Percentiles rank a stretch among this genome's conserved stretches.
Evolutionary conservation across 1,284 basidiomycete species (phyloP).

Genomic region (Psilocybe mexicana): DNA sequence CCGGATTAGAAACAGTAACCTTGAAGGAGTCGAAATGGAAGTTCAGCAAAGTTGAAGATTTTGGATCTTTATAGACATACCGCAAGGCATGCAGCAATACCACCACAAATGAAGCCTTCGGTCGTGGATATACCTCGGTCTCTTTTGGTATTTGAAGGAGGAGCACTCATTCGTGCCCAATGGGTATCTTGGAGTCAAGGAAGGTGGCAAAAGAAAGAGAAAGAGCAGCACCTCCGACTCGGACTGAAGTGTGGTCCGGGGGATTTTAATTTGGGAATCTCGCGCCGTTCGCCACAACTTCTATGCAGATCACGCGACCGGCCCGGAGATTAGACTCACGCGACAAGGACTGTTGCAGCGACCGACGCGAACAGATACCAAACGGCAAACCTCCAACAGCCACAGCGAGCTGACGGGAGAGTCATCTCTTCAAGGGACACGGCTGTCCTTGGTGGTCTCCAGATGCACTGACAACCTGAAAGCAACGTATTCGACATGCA

Average conservation of each 20-base stretch:
- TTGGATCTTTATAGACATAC: conserved; percentile 41
- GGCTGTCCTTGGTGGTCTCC: background rate
- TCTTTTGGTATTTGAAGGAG: conserved; percentile 19
- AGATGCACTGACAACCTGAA: conserved; percentile 1
- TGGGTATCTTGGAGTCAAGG: conserved; percentile 1
- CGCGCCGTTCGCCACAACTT: background rate
- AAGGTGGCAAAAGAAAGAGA: background rate
- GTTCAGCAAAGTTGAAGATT: background rate
- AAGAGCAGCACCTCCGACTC: background rate
- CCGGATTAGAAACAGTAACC: conserved; percentile 84
- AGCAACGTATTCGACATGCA: conserved; percentile 22
- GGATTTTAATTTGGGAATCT: background rate
- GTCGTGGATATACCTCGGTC: conserved; percentile 50
- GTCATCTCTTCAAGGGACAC: background rate
- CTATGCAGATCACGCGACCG: conserved; percentile 7
- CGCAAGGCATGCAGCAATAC: conserved; percentile 85
- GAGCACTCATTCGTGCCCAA: conserved; percentile 17
- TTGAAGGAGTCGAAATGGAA: conserved; percentile 29
- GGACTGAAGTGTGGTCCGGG: background rate
- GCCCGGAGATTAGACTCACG: background rate
- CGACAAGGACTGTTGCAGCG: background rate
- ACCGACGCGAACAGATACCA: background rate
- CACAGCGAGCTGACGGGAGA: background rate
- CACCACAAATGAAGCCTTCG: conserved; percentile 87
- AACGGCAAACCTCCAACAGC: background rate